Evolutionary conservation across 192 early-diverging fungal species (phyloP).

Genomic region (Coemansia sp.): DNA sequence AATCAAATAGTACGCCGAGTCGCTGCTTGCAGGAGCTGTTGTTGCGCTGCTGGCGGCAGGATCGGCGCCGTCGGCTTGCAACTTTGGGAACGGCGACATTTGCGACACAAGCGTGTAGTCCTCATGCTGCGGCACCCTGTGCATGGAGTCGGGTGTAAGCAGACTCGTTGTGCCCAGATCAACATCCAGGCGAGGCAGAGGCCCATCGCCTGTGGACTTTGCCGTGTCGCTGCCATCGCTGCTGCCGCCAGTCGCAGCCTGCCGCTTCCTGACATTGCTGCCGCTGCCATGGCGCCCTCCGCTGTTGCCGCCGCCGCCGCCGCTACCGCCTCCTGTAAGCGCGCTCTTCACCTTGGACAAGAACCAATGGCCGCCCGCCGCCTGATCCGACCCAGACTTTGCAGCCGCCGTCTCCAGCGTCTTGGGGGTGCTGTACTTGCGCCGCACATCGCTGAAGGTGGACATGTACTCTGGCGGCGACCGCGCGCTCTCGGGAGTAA

Average conservation of each 20-base stretch:
- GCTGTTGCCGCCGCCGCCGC: slow-evolving; percentile 9
- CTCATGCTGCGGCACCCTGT: slow-evolving; percentile 13
- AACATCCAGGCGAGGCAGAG: slow-evolving; percentile 42
- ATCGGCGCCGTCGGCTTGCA: not conserved
- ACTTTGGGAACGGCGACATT: slow-evolving; percentile 1
- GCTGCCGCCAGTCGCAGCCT: slow-evolving; percentile 3
- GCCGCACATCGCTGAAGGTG: slow-evolving; percentile 40
- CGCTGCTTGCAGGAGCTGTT: slow-evolving; percentile 13
- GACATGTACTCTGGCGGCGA: slow-evolving; percentile 41
- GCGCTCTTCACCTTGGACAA: slow-evolving; percentile 44
- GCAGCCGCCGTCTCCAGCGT: slow-evolving; percentile 8
- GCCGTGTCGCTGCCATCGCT: slow-evolving; percentile 5
- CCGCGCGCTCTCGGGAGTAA: slow-evolving; percentile 7
- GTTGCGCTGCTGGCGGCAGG: not conserved
- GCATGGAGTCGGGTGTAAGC: slow-evolving; percentile 46
- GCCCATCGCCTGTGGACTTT: slow-evolving; percentile 1
- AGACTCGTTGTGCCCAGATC: slow-evolving; percentile 36
- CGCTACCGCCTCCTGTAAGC: slow-evolving; percentile 14
- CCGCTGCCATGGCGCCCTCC: not conserved
- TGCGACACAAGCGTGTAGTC: slow-evolving; percentile 16
- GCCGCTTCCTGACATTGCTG: not conserved
- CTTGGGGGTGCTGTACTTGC: slow-evolving; percentile 31
- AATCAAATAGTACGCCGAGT: slow-evolving; percentile 46
- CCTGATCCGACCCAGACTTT: slow-evolving; percentile 12
- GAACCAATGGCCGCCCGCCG: slow-evolving; percentile 36